Percentiles rank a stretch among this genome's conserved stretches.
Conservation (phyloP, 1,284 basidiomycete genomes). For the Rhodotorula sp. region DNA sequence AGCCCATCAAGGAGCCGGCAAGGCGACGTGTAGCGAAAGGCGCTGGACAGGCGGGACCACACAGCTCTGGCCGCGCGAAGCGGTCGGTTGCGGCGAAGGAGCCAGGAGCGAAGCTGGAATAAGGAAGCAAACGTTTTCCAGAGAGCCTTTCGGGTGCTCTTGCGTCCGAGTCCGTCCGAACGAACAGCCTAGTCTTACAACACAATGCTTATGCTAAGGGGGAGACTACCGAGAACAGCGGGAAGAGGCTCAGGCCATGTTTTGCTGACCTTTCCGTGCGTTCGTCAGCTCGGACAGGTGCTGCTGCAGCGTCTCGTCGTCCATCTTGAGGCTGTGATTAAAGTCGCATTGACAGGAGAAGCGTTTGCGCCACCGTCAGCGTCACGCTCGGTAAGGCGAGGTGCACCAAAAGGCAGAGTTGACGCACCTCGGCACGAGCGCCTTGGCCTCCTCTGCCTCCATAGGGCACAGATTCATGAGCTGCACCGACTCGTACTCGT, state of each 20-base stretch:
- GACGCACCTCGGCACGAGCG: conserved; percentile 69
- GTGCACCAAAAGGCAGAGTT: not conserved
- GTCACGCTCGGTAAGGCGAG: not conserved
- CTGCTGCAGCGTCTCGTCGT: conserved; percentile 78
- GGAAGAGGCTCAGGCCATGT: conserved; percentile 54
- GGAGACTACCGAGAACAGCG: not conserved
- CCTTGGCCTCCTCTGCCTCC: conserved; percentile 85
- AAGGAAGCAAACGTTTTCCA: not conserved
- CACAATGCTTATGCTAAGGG: not conserved
- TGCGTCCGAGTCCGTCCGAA: too few relatives aligned
- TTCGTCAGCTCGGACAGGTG: conserved; percentile 83
- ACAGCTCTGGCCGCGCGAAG: not conserved
- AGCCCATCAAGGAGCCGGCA: not conserved
- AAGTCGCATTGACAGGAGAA: too few relatives aligned
- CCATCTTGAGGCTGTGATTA: conserved; percentile 57
- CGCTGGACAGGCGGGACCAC: not conserved
- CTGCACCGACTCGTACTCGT: conserved; percentile 89
- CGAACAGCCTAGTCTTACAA: conserved; percentile 1
- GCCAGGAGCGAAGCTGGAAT: not conserved
- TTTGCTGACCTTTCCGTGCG: conserved; percentile 75
- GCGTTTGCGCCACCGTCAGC: not conserved
- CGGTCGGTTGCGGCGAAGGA: not conserved
- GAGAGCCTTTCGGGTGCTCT: not conserved
- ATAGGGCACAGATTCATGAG: conserved; percentile 87
- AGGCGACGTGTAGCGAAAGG: not conserved